A percentile compares a stretch with the other conserved stretches of the same genome.
Evolutionary conservation across 768 basidiomycete species (phyloP).

Genomic region (Suillus variegatus): DNA sequence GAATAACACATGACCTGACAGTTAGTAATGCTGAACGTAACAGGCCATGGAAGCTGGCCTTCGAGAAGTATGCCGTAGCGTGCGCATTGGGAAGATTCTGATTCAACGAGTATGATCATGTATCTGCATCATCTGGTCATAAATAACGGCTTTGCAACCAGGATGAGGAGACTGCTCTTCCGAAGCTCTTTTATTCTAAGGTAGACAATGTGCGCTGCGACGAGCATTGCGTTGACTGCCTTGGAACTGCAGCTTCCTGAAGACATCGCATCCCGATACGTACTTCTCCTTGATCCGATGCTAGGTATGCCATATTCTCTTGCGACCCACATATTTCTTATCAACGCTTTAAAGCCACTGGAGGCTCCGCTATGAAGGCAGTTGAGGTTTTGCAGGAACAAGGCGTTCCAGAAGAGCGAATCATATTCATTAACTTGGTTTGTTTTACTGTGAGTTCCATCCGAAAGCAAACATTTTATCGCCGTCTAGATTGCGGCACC

Average conservation of each 20-base stretch:
- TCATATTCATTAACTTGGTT: conserved; percentile 93
- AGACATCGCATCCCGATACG: conserved; percentile 89
- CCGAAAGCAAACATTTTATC: conserved; percentile 5
- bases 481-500: conserved; percentile 76
- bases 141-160: conserved; percentile 30
- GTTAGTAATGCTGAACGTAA: background rate
- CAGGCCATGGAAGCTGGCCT: conserved; percentile 98
- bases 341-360: conserved; percentile 61
- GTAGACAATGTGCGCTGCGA: conserved; percentile 33
- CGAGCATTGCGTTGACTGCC: background rate
- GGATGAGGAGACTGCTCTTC: conserved; percentile 93
- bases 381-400: conserved; percentile 92
- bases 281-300: conserved; percentile 97
- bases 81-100: conserved; percentile 95
- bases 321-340: no score
- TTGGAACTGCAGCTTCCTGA: conserved; percentile 71
- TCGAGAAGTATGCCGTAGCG: conserved; percentile 91
- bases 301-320: conserved; percentile 57
- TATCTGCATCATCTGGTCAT: background rate
- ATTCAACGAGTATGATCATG: conserved; percentile 78
- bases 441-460: conserved; percentile 20
- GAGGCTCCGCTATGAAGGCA: conserved; percentile 97
- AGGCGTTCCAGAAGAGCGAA: conserved; percentile 91
- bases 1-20: background rate
- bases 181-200: conserved; percentile 93